Evolutionary conservation across 2,329 filamentous ascomycete genomes (phyloP), one percentile per base, ranked within the genome.

Genomic region (Nannizziopsis barbatae): DNA sequence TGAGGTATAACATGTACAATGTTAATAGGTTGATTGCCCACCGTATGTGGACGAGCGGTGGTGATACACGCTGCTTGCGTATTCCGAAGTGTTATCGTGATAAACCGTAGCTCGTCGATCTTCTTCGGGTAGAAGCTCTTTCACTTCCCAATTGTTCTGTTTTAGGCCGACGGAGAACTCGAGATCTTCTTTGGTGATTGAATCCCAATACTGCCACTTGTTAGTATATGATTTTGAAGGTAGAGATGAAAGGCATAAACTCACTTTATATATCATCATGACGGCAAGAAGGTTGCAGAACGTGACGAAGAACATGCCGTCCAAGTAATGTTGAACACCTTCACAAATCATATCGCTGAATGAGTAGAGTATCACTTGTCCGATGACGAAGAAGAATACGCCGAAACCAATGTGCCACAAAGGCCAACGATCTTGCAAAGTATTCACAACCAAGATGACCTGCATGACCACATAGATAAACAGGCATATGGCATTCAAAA

Each of bases 231-330:
- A 15, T 30, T 12, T 45, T 17, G 31, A 30, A 7, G 39, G 30
- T 18, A 11, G 5, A 1, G 20, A 12, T 40, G 49, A 49, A 33
- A 45, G 33, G 18, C 18, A 47, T 7, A 11, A n/a, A 61, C 71
- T 53, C 67, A 82, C 87, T 83, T 98, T 98, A 77, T 98, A 98
- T 33, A 98, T 82, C 92, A 96, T 98, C 92, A 98, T 98, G 52
- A 98, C 90, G 10, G 82, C 87, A 38, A 98, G 73, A 39, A 98
- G 70, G 63, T 98, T 98, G 72, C 88, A 92, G 48, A 90, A 81
- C 0, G 90, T 95, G 3, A 88, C 86, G 62, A 98, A 89, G 71
- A 96, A 94, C 42, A 96, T 70, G 0, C 90, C 90, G 61, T 98
- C 92, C 42, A 98, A 70, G 63, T 96, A 98, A 66, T 98, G 92